phyloP scores from a whole-genome alignment of 768 basidiomycete genomes.

The Myochromella boudieri region DNA sequence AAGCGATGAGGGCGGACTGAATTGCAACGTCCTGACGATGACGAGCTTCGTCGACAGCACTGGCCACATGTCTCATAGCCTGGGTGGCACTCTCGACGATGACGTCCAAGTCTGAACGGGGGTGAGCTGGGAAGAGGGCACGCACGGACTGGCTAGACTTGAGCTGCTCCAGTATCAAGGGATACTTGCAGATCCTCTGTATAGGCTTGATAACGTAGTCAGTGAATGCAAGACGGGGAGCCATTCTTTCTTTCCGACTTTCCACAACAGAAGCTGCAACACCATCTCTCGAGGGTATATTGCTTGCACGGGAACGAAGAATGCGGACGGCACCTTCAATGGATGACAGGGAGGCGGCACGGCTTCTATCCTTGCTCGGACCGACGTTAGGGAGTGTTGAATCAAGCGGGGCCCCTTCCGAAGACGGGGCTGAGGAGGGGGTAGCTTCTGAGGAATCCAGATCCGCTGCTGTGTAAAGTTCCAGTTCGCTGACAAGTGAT shows the following conservation, averaged over 20 bases:
- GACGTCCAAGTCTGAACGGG: conserved; percentile 37
- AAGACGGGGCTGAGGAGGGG: too few relatives aligned
- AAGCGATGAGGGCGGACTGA: conserved; percentile 68
- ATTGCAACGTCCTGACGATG: conserved; percentile 60
- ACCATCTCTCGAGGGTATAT: conserved; percentile 30
- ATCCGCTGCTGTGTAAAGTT: conserved; percentile 21
- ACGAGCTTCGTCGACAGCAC: conserved; percentile 80
- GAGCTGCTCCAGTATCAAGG: conserved; percentile 82
- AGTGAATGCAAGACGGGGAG: conserved; percentile 56
- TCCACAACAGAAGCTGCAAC: conserved; percentile 20
- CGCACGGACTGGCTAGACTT: conserved; percentile 32
- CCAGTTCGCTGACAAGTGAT: conserved; percentile 42
- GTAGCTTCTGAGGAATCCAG: conserved; percentile 17
- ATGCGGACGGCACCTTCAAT: conserved; percentile 44
- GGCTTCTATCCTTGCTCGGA: conserved; percentile 31
- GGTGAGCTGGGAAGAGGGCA: conserved; percentile 18
- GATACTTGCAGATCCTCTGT: conserved; percentile 94
- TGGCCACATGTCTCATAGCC: conserved; percentile 76
- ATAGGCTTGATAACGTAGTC: conserved; percentile 98
- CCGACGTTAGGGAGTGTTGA: too few relatives aligned
- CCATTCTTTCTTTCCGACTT: conserved; percentile 27
- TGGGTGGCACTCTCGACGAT: conserved; percentile 55
- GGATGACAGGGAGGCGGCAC: conserved; percentile 51
- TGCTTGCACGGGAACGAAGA: conserved; percentile 35
- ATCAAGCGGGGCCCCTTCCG: too few relatives aligned